Base-by-base conservation (phyloP, 2,329 filamentous ascomycete genomes). In the Penicillium sp. region DNA sequence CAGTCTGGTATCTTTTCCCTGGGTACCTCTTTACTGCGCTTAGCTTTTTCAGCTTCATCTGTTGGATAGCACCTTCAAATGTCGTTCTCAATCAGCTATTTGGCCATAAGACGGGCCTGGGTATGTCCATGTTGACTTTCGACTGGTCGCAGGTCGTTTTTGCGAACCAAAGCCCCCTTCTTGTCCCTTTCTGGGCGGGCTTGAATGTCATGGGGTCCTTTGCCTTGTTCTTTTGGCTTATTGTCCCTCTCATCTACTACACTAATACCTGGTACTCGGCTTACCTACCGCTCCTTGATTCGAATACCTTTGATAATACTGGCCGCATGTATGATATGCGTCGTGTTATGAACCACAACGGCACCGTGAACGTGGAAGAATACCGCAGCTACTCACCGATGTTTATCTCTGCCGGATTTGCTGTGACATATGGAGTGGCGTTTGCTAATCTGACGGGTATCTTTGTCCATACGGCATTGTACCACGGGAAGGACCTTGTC, bases 141-240 rank as follows among this genome's bases (percentile, higher is more conserved):
- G 90, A 92, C 78, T 91, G 90, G 89, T 88, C 88, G 4, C 88
- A 91, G 71, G 84, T 91, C 48, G 83, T 89, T 13, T 90, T 87
- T 64, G 91, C 86, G 56, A 82, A 90, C 49, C 85, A 86, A 21
- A 90, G 87, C 15, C 89, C 89, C 17, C 78, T 91, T 13, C 85
- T 91, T 51, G 87, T 89, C 3, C 89, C 89, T 9, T 91, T 76
- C 60, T 80, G 71, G 76, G 77, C 70, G 35, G 75, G 71, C 6
- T 64, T 71, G 5, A 82, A 82, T 60, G 79, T 81, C 6, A 80
- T 81, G 66, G 75, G 72, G 8, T 79, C 78, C 0, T 81, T 81
- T 59, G 75, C 72, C 0, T 68, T 80, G 50, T 79, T 79, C 61
- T 81, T 78, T 66, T 80, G 77, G 77, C 70, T 82, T 19, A 69